Evolutionary conservation across 2,329 filamentous ascomycete species (phyloP), one percentile per base, ranked within the genome.

Genomic region (Fusarium sp.): DNA sequence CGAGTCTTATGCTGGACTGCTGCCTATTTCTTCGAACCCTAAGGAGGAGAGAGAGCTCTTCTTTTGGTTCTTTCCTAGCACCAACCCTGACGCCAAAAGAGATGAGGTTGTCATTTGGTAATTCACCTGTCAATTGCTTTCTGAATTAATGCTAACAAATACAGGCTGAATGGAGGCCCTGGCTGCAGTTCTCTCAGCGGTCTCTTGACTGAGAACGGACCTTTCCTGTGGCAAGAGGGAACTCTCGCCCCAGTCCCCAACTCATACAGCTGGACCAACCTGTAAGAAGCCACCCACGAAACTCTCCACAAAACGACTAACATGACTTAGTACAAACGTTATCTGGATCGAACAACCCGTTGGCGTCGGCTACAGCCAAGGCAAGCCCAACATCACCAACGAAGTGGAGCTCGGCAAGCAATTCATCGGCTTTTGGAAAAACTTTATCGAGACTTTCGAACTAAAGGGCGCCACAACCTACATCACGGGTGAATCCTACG

Each of bases 401-500:
- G 89, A 93, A 69, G 85, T 88, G 29, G 91, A 93, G 68, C 84
- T 91, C 3, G 91, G 91, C 0, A 78, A 81, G n/a, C 87, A 94
- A 70, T 93, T 95, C 76, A 82, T 91, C 18, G 91, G 91, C 49
- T 96, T 93, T 80, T 94, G 89, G 85, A 90, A 91, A 80, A 93
- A 93, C 80, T 94, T 93, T 71, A 80, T 93, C 60, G 83, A 92
- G 33, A 89, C 89, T 0, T 94, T 94, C 70, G 82, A 80, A n/a
- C 82, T 93, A 73, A 84, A 92, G 21, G 85, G 86, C 15, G 88
- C 86, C 72, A 92, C 91, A 68, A 85, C 93, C 12, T 95, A 91
- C 77, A 86, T 96, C 59, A 85, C 91, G 0, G 93, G 92, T 9
- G 92, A 86, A 77, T 90, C 86, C 0, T 93, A 92, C 71, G 91